Evolutionary conservation across 2,329 filamentous ascomycete genomes (phyloP).

Genomic region (Fusarium nygamai): DNA sequence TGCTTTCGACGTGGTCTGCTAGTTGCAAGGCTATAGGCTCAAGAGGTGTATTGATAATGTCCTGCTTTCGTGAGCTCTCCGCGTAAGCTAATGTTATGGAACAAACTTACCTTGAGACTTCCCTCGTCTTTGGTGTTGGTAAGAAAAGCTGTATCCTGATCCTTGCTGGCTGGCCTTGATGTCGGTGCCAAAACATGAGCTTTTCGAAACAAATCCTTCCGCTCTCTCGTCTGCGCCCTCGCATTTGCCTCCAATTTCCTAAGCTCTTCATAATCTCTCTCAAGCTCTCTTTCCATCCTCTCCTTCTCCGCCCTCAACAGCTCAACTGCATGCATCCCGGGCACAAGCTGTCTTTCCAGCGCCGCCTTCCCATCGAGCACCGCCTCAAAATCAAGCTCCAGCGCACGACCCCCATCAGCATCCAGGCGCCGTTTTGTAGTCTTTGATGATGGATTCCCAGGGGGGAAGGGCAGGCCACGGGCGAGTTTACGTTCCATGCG

Average conservation of each 20-base stretch:
- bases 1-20: constrained; percentile 65
- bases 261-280: constrained; percentile 64
- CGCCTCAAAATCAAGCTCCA: constrained; percentile 73
- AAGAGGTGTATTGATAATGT: constrained; percentile 55
- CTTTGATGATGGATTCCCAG: constrained; percentile 49
- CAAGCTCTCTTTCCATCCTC: constrained; percentile 64
- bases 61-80: constrained; percentile 39
- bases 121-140: neutral
- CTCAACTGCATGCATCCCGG: constrained; percentile 69
- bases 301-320: constrained; percentile 68
- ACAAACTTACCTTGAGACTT: constrained; percentile 39
- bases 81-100: neutral
- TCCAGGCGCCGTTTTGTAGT: constrained; percentile 27
- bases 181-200: constrained; percentile 61
- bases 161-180: constrained; percentile 7
- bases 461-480: constrained; percentile 74
- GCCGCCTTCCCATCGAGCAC: constrained; percentile 67
- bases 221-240: constrained; percentile 61
- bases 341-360: constrained; percentile 68
- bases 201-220: constrained; percentile 60
- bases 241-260: constrained; percentile 65
- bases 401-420: constrained; percentile 58
- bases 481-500: constrained; percentile 67
- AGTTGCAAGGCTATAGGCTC: constrained; percentile 59
- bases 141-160: constrained; percentile 22